Evolutionary conservation across 1,139 yeast genomes (phyloP), one percentile per base, ranked within the genome.

Genomic region (Candida albicans): DNA sequence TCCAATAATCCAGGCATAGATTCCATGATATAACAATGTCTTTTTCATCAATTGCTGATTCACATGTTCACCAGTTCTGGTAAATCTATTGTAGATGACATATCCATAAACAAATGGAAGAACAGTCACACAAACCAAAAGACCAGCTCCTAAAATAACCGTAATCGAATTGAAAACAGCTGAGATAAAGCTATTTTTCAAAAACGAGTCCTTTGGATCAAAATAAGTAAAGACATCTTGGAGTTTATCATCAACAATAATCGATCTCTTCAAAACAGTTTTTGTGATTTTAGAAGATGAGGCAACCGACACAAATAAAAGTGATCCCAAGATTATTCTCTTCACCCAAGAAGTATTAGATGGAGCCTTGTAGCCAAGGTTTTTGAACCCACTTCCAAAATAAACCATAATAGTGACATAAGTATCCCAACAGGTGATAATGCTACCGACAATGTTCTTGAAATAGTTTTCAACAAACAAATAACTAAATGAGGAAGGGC

Each of bases 311-410:
- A 29, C 32, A 29, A 29, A 29, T 8, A 29, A 8, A 29, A 29
- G 32, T n/a, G 32, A 8, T n/a, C 14, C 32, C 14, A 29, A 12
- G 13, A 29, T 29, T 29, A 13, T 12, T 29, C 32, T 29, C 11
- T 29, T 29, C n/a, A 29, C 13, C 39, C 39, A 36, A 4, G 39
- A 31, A 12, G 24, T 29, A 15, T n/a, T 15, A 13, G 33, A 35
- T 8, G 38, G 25, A n/a, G 29, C 7, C 4, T 12, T 10, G 2
- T 35, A 13, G 6, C 30, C 30, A 11, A 18, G 32, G 11, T 35
- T 35, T 22, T 35, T 28, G 22, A 14, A 35, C 11, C 38, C 38
- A 28, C 33, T 35, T 11, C 38, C 38, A 35, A 35, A 28, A 13
- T 35, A 35, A 15, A 28, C 11, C 25, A n/a, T 15, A 8, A n/a